Percentiles rank a stretch among this genome's conserved stretches.
These are phyloP conservation scores for Xylariaceae sp. DNA, from an alignment of 2,329 filamentous ascomycete genomes.

Conservation along the genomic window DNA sequence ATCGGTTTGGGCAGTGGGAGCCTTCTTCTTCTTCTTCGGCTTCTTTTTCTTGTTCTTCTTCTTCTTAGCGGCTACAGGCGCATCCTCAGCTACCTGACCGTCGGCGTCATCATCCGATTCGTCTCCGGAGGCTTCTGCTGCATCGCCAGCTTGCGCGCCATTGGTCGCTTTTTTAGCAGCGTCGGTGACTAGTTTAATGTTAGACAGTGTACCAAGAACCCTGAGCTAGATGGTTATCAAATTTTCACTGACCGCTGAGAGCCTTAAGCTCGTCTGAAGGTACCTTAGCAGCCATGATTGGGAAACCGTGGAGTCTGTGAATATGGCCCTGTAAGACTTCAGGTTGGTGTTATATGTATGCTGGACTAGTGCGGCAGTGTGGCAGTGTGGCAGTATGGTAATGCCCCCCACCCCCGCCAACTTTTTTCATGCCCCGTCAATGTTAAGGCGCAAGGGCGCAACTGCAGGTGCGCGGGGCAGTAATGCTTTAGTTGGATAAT, in stretches of 20 bases:
- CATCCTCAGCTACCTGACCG: slow-evolving; percentile 44
- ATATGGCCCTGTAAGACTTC: no score
- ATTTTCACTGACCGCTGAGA: slow-evolving; percentile 45
- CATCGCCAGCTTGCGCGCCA: slow-evolving; percentile 45
- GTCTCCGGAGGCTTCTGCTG: slow-evolving; percentile 52
- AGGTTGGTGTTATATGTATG: no score
- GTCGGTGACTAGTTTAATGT: slow-evolving; percentile 44
- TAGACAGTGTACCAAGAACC: slow-evolving; percentile 49
- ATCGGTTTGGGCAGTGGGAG: slow-evolving; percentile 73
- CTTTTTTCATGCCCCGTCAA: no score
- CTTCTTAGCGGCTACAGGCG: slow-evolving; percentile 54
- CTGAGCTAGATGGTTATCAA: slow-evolving; percentile 13
- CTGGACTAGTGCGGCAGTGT: no score
- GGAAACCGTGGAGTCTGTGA: background rate
- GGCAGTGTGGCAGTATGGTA: no score
- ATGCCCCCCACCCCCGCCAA: no score
- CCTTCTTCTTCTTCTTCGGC: slow-evolving; percentile 72
- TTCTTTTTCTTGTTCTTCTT: slow-evolving; percentile 87
- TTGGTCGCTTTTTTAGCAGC: slow-evolving; percentile 11
- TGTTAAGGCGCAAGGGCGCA: no score
- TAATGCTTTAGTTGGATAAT: no score
- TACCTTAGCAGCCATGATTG: slow-evolving; percentile 49
- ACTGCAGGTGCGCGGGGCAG: no score
- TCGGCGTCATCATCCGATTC: slow-evolving; percentile 62
- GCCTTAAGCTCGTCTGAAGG: slow-evolving; percentile 49